These are phyloP conservation scores for Aspergillus steynii DNA, from an alignment of 495 filamentous ascomycete genomes.

Conservation along the genomic window DNA sequence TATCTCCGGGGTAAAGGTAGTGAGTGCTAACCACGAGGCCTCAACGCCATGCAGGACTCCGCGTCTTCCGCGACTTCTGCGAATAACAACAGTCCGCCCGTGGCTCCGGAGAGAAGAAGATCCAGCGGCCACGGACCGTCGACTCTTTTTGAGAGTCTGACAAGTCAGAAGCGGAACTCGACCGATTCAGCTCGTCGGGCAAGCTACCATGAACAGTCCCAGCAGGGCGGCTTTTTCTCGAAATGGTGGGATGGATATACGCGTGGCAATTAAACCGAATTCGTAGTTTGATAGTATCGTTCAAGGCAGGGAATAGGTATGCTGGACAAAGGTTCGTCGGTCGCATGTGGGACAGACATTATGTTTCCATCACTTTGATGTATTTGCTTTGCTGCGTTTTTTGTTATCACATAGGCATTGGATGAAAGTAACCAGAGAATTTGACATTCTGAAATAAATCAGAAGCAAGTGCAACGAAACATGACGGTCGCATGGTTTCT, in stretches of 20 bases:
- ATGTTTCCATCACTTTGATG: too few species aligned
- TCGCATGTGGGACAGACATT: not conserved
- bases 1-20: not conserved
- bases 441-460: not conserved
- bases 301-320: not conserved
- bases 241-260: conserved; percentile 58
- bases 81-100: conserved; percentile 12
- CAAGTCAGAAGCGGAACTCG: conserved; percentile 52
- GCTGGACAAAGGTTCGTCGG: not conserved
- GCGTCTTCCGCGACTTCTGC: conserved; percentile 17
- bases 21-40: not conserved
- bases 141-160: conserved; percentile 48
- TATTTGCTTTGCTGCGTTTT: not conserved
- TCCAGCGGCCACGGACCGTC: conserved; percentile 34
- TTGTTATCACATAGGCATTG: not conserved
- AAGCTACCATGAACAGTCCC: conserved; percentile 52
- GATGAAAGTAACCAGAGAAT: not conserved
- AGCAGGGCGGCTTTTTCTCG: conserved; percentile 45
- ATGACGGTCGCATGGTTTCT: not conserved
- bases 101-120: conserved; percentile 30
- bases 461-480: not conserved
- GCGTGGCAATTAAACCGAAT: conserved; percentile 22
- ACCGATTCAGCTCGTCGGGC: conserved; percentile 38
- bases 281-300: not conserved
- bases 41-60: conserved; percentile 12